Conservation (phyloP, 2,329 filamentous ascomycete genomes). For the Trichoderma simmonsii region DNA sequence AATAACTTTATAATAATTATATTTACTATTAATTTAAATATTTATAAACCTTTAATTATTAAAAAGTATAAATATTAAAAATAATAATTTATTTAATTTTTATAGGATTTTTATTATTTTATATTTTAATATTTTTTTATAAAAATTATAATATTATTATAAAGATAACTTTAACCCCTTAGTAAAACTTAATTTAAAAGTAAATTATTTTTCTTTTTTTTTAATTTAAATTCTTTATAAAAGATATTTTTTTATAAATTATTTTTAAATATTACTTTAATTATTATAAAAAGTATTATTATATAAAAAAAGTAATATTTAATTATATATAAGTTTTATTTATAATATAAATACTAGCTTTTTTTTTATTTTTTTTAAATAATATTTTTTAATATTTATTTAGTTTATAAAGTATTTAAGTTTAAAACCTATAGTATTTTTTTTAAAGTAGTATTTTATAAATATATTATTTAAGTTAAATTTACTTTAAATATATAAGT, state of each 20-base stretch:
- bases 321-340: background rate
- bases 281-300: background rate
- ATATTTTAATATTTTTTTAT: background rate
- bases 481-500: background rate
- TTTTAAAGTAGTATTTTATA: background rate
- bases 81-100: background rate
- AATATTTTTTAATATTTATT: background rate
- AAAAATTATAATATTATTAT: background rate
- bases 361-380: background rate
- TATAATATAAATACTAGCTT: background rate
- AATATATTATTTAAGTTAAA: background rate
- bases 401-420: background rate
- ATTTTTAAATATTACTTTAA: background rate
- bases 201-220: background rate
- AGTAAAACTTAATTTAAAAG: background rate
- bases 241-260: background rate
- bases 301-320: background rate
- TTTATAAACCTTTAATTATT: background rate
- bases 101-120: background rate
- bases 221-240: background rate
- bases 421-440: background rate
- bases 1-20: background rate
- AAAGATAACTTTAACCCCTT: background rate
- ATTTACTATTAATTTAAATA: background rate
- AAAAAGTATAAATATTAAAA: background rate